Evolutionary conservation across 108 stramenopile species (phyloP), one percentile per base, ranked within the genome.

Genomic region (Craspedostauros australis): DNA sequence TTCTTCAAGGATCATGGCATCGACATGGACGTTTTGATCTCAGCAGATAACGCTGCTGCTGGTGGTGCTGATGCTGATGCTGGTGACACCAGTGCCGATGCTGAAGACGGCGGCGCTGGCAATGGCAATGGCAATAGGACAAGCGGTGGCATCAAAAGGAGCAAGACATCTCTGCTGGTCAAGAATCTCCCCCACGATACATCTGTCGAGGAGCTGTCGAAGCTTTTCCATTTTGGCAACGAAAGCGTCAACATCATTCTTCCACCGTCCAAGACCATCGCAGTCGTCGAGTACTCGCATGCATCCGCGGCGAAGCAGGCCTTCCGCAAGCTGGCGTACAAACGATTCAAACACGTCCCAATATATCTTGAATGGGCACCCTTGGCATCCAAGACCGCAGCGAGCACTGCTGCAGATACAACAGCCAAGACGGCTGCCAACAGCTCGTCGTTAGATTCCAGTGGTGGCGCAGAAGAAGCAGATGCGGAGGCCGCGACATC

Each of bases 321-420:
- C 8, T 97, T 96, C 57, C 74, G 84, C 37, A 82, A 79, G 24
- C 47, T 99, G 29, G 96, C 99, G 5, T 99, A 97, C 68, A 78
- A 70, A 24, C 70, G 93, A 33, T 99, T 96, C 75, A 85, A 95
- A 62, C 79, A 86, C 50, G 94, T 96, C 18, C 99, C 96, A 9
- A 66, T 99, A 2, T 99, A 98, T 54, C 68, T 99, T 22, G 99
- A 98, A 66, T 99, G 97, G 97, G 99, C 99, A 12, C 95, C 96
- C 0, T 55, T 88, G 23, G 44, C 54, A 31, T 50, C 83, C 19
- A 64, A 36, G n/a, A 39, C 18, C 8, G 24, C 39, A 3, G 54
- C 34, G n/a, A n/a, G n/a, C 12, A 29, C 36, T 7, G 19, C n/a
- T 16, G 39, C 23, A 16, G 5, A 21, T 3, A 23, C 29, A 1